Evolutionary conservation across 208 protist genomes (phyloP), one percentile per base, ranked within the genome.

Genomic region (Phytomonas sp.): DNA sequence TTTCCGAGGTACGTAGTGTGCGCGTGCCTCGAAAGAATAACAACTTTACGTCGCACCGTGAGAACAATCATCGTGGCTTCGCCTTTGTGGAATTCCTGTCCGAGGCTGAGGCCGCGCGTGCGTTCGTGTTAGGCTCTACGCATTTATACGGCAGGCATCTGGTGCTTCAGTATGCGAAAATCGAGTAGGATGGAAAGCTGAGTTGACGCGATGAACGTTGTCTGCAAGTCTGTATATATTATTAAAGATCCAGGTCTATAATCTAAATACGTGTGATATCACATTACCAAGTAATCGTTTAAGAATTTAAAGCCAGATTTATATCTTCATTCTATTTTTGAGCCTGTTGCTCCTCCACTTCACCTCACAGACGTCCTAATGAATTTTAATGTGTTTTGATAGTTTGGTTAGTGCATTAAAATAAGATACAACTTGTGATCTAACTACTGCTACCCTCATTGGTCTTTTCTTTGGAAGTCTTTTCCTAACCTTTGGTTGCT

Each of bases 101-200:
- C 0, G 87, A 96, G 75, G 71, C 93, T 69, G 98, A 99, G 74
- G 97, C 98, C 29, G 75, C 86, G 14, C 86, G 89, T 61, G 98
- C 98, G 5, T 86, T 96, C 70, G 73, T 88, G 45, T 90, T 99
- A 14, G 81, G 76, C 60, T 76, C 88, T 10, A 99, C 97, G 29
- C 98, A 99, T 78, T 83, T 99, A 16, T 99, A 99, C 77, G 98
- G 98, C 30, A 84, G 98, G 23, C 97, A 98, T 78, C 76, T 99
- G 0, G 95, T 98, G 23, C 69, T 99, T 19, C 91, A 99, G 69
- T 99, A 94, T 68, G 97, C 98, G 29, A 94, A 98, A 66, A 75
- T 97, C 33, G 97, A 98, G 42, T 29, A 37, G 40, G 32, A 40
- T 19, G n/a, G 33, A 56, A 31, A 45, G 14, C 26, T 36, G 30